Evolutionary conservation across 495 filamentous ascomycete genomes (phyloP).

Genomic region (Xylaria acuta): DNA sequence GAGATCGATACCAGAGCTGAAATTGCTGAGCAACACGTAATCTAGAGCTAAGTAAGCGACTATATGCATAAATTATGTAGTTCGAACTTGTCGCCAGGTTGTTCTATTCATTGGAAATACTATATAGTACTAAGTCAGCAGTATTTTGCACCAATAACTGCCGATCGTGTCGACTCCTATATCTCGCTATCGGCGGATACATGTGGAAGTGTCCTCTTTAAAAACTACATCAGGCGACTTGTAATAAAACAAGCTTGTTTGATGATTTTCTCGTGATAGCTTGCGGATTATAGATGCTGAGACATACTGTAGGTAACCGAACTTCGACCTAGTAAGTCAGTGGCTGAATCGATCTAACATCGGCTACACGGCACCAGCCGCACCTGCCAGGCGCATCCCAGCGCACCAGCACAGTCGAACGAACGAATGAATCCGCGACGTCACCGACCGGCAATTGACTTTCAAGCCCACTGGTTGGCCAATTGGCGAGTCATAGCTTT

Average conservation of each 20-base stretch:
- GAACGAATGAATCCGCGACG: constrained; percentile 29
- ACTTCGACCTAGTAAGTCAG: background rate
- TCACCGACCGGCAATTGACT: constrained; percentile 30
- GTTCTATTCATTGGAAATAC: background rate
- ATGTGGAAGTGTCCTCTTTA: background rate
- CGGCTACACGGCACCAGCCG: constrained; percentile 20
- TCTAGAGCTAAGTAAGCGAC: background rate
- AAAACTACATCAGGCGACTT: background rate
- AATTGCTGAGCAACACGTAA: background rate
- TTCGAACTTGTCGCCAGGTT: background rate
- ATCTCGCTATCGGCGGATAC: background rate
- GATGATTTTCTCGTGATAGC: background rate
- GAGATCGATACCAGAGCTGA: background rate
- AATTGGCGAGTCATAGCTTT: background rate
- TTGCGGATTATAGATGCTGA: background rate
- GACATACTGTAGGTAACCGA: no score
- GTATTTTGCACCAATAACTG: background rate
- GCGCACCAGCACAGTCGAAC: background rate
- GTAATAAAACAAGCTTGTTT: background rate
- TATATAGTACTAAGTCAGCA: background rate
- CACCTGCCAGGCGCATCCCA: background rate
- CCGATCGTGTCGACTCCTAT: background rate
- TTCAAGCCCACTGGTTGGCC: background rate
- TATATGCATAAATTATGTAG: background rate
- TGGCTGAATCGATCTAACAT: background rate